Evolutionary conservation across 2,329 filamentous ascomycete genomes (phyloP).

Genomic region (Grosmannia clavigera): DNA sequence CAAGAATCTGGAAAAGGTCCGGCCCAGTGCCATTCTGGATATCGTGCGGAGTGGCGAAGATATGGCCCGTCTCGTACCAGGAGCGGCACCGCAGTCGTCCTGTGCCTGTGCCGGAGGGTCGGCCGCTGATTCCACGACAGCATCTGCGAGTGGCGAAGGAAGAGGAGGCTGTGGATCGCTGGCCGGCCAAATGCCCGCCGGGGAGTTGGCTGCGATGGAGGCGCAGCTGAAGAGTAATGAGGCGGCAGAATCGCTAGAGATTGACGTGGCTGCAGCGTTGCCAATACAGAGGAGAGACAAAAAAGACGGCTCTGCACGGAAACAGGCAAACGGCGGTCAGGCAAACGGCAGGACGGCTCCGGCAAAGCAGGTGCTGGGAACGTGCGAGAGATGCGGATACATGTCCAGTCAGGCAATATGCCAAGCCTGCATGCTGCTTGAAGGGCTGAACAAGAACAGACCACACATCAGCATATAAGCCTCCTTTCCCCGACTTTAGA

Average conservation of each 20-base stretch:
- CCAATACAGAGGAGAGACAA: constrained; percentile 10
- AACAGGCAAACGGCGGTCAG: constrained; percentile 13
- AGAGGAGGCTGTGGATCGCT: constrained; percentile 56
- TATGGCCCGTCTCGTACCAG: constrained; percentile 78
- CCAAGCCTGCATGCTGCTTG: constrained; percentile 83
- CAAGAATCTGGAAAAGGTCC: constrained; percentile 86
- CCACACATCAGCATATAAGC: constrained; percentile 41
- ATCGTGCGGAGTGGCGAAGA: constrained; percentile 92
- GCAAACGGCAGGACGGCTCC: constrained; percentile 15
- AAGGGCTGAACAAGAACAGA: constrained; percentile 76
- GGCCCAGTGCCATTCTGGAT: constrained; percentile 88
- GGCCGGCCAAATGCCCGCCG: constrained; percentile 53
- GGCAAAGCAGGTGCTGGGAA: constrained; percentile 63
- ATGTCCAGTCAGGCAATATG: constrained; percentile 90
- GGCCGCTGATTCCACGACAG: background rate
- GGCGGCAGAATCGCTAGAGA: constrained; percentile 46
- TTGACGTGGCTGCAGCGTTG: constrained; percentile 44
- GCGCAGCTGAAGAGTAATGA: constrained; percentile 55
- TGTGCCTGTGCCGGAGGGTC: constrained; percentile 6
- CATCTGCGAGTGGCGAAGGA: background rate
- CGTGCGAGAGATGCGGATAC: constrained; percentile 82
- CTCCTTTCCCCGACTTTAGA: constrained; percentile 5
- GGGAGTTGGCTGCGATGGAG: constrained; percentile 77
- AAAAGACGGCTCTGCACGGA: constrained; percentile 14
- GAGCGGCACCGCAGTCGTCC: constrained; percentile 25